Base-by-base conservation (phyloP, 257 asterid species). In the Henckelia pumila region DNA sequence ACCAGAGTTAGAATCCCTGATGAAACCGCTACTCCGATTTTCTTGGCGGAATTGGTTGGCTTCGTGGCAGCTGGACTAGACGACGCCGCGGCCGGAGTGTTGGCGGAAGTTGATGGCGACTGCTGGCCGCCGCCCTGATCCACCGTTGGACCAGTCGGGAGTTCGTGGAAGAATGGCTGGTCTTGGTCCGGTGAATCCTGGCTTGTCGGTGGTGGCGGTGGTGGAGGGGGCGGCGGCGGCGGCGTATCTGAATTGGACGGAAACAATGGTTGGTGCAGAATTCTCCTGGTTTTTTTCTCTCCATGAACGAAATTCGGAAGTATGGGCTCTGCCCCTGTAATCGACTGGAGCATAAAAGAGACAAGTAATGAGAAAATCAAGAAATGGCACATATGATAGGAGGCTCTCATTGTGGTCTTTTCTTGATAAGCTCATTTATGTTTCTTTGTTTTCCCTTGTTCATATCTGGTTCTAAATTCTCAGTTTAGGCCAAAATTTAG, bases 131-230 rank as follows among this genome's bases (percentile, higher is more conserved):
- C 20, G 0, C 55, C 74, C 80, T 78, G 96, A 75, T 76, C 88
- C 55, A 73, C 75, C 6, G 86, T 67, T 7, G 71, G 74, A 61
- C 68, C 94, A 68, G 77, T 61, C 1, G 97, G 98, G 14, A 89
- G 89, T 63, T 90, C 88, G 8, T 88, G 94, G 80, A 90, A 90
- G 82, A 93, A 93, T 0, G 99, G 99, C 79, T 84, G 95, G 76
- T 86, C 94, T 68, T 83, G 97, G 67, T 65, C 80, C 1, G 92
- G 83, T 7, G 73, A 67, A 47, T 59, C 79, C 16, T 82, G 76
- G 16, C 64, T 83, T 6, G 79, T 37, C 9, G 91, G 87, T 16
- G 21, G 55, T 5, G 78, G 55, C 1, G 78, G 71, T 4, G 55
- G 55, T 0, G 53, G 53, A 0, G 53, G 8, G 1, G 53, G 53